These are phyloP conservation scores for Grigorovia transvaalensis DNA, from an alignment of 805 yeast species.

Conservation along the genomic window DNA sequence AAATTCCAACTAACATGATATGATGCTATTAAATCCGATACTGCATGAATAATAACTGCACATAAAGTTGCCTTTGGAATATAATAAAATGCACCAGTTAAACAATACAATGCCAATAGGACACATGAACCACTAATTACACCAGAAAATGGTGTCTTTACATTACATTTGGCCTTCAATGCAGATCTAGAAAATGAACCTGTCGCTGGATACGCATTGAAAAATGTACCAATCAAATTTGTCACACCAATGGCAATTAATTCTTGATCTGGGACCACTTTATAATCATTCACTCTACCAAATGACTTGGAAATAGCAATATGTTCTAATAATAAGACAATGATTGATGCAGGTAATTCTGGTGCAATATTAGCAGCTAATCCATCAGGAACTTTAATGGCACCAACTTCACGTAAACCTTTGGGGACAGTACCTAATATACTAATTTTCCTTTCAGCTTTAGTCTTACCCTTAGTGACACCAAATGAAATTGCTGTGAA, in stretches of 20 bases:
- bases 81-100: constrained; percentile 75
- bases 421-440: constrained; percentile 72
- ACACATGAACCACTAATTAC: constrained; percentile 84
- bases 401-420: constrained; percentile 71
- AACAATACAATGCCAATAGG: constrained; percentile 70
- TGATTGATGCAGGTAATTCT: constrained; percentile 77
- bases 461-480: constrained; percentile 43
- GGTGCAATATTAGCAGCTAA: constrained; percentile 51
- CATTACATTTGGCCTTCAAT: constrained; percentile 89
- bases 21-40: constrained; percentile 68
- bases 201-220: constrained; percentile 90
- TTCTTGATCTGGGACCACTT: constrained; percentile 87
- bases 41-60: constrained; percentile 91
- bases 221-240: constrained; percentile 82
- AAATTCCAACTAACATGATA: constrained; percentile 56
- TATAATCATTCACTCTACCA: constrained; percentile 86
- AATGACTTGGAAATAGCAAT: constrained; percentile 90
- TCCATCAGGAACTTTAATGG: constrained; percentile 52
- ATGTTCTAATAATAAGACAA: constrained; percentile 78
- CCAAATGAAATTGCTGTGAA: constrained; percentile 80
- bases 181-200: constrained; percentile 96
- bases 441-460: constrained; percentile 32
- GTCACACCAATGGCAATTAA: constrained; percentile 88
- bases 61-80: constrained; percentile 83
- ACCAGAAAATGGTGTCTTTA: constrained; percentile 88